Evolutionary conservation across 1,139 yeast species (phyloP).

Genomic region (Arxiozyma slooffiae): DNA sequence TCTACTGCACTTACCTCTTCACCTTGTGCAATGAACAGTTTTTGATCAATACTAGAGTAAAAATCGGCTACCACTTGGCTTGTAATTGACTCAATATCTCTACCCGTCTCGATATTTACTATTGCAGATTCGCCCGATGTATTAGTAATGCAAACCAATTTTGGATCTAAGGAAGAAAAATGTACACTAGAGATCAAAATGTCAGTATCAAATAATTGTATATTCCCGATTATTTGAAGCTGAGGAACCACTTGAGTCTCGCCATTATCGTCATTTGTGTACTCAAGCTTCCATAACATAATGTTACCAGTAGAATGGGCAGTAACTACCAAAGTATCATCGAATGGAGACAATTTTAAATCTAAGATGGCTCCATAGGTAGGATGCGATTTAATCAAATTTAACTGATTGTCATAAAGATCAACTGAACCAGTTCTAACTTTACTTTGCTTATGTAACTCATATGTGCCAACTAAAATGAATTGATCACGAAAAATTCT

Average conservation of each 20-base stretch:
- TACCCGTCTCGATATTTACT: constrained; percentile 15
- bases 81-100: not conserved
- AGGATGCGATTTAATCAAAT: constrained; percentile 24
- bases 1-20: constrained; percentile 7
- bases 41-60: constrained; percentile 8
- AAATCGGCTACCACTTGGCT: constrained; percentile 5
- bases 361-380: constrained; percentile 68
- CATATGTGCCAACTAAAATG: constrained; percentile 68
- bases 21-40: constrained; percentile 18
- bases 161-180: constrained; percentile 39
- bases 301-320: constrained; percentile 79
- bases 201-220: constrained; percentile 40
- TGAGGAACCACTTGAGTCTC: constrained; percentile 11
- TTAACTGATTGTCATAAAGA: constrained; percentile 35
- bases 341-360: constrained; percentile 52
- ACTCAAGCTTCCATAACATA: constrained; percentile 45
- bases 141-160: constrained; percentile 40
- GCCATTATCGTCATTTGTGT: not conserved
- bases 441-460: constrained; percentile 50
- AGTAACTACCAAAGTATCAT: constrained; percentile 41
- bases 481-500: constrained; percentile 43
- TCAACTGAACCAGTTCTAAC: constrained; percentile 68
- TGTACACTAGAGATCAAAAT: constrained; percentile 57
- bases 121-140: constrained; percentile 46
- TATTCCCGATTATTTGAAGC: constrained; percentile 25